Evolutionary conservation across 305 asterid species (phyloP).

Genomic region (Euphrasia arctica): DNA sequence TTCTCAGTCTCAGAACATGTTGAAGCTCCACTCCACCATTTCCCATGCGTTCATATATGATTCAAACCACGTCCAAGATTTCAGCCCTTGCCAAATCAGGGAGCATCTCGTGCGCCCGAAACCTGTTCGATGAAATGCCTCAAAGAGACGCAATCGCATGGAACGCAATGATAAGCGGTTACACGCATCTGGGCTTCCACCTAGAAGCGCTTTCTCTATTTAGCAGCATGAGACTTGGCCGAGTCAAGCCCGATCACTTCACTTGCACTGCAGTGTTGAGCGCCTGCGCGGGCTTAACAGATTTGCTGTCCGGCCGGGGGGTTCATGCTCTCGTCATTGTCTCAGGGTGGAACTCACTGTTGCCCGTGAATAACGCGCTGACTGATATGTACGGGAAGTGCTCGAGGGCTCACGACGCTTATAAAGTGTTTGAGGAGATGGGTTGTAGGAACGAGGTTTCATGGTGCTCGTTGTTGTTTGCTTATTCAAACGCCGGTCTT

Average conservation of each 20-base stretch:
- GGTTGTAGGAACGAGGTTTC: constrained; percentile 59
- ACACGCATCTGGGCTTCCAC: constrained; percentile 50
- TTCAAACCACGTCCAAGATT: constrained; percentile 46
- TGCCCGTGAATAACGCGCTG: constrained; percentile 66
- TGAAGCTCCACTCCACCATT: constrained; percentile 17
- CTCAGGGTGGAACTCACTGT: constrained; percentile 40
- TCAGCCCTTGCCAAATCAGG: constrained; percentile 42
- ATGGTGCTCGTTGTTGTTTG: constrained; percentile 78
- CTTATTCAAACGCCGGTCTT: constrained; percentile 41
- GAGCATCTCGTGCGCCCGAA: constrained; percentile 46
- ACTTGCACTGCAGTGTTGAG: constrained; percentile 59
- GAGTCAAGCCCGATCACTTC: constrained; percentile 50
- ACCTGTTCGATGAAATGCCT: constrained; percentile 69
- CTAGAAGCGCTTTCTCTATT: constrained; percentile 52
- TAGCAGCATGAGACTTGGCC: constrained; percentile 36
- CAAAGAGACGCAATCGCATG: constrained; percentile 60
- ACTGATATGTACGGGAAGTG: constrained; percentile 81
- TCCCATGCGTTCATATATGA: constrained; percentile 45
- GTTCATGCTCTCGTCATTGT: constrained; percentile 44
- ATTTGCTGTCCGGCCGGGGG: constrained; percentile 38
- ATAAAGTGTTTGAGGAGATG: constrained; percentile 59
- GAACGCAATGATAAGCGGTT: constrained; percentile 72
- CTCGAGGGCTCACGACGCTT: constrained; percentile 36
- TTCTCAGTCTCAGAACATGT: neutral
- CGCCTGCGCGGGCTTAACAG: constrained; percentile 49